A percentile compares a stretch with the other conserved stretches of the same genome.
phyloP scores from a whole-genome alignment of 129 eudicot genomes.

The Daucus carota region DH1_v3.0 NC_030388.2:20090001-20090500 shows the following conservation, averaged over 20 bases:
- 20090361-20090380: conserved; percentile 89
- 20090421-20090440: conserved; percentile 53
- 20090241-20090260: conserved; percentile 91
- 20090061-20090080: no score
- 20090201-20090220: conserved; percentile 30
- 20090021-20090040: no score
- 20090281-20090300: conserved; percentile 1
- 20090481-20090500: conserved; percentile 73
- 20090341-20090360: conserved; percentile 79
- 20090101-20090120: no score
- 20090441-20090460: conserved; percentile 58
- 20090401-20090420: conserved; percentile 69
- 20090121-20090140: no score
- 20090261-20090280: conserved; percentile 66
- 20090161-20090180: not conserved
- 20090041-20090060: no score
- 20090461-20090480: conserved; percentile 55
- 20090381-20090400: conserved; percentile 54
- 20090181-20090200: conserved; percentile 4
- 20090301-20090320: not conserved
- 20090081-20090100: no score
- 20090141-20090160: not conserved
- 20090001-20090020: no score
- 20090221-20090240: conserved; percentile 91
- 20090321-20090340: conserved; percentile 10